phyloP scores from a whole-genome alignment of 2,329 filamentous ascomycete species.

The Fusarium humuli region DNA sequence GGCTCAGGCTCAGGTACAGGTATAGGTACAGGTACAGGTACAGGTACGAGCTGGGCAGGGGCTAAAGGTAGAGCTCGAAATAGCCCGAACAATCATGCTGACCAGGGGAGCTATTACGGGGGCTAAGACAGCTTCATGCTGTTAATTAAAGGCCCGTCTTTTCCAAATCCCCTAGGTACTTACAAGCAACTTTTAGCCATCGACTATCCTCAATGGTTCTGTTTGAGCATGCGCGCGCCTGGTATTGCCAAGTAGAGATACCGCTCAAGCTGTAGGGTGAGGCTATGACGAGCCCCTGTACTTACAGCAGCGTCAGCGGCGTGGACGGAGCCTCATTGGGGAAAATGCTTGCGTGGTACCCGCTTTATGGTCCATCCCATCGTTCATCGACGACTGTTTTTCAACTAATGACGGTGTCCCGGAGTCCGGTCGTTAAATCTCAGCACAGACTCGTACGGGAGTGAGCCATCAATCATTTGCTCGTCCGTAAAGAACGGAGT shows the following conservation, averaged over 20 bases:
- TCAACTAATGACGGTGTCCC: background rate
- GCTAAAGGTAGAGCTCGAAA: background rate
- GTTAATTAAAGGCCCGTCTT: background rate
- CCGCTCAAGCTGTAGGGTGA: slow-evolving; percentile 2
- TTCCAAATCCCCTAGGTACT: background rate
- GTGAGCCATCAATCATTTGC: background rate
- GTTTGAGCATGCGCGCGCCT: slow-evolving; percentile 41
- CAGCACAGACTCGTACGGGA: background rate
- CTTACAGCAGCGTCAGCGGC: slow-evolving; percentile 15
- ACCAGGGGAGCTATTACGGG: background rate
- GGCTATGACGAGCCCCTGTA: slow-evolving; percentile 29
- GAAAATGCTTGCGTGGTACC: slow-evolving; percentile 47
- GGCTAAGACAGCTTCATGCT: background rate
- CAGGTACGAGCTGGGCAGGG: background rate
- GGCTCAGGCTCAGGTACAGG: background rate
- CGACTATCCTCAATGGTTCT: background rate
- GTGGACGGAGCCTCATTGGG: slow-evolving; percentile 33
- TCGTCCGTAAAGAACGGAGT: background rate
- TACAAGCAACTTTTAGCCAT: background rate
- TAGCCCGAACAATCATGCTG: slow-evolving; percentile 4
- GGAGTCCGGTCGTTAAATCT: background rate
- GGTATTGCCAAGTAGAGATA: slow-evolving; percentile 17
- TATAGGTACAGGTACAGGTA: slow-evolving; percentile 4
- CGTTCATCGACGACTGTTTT: slow-evolving; percentile 9
- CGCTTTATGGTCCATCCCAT: background rate